Conservation (phyloP, 148 eudicot species). For the Camellia sinensis region DNA sequence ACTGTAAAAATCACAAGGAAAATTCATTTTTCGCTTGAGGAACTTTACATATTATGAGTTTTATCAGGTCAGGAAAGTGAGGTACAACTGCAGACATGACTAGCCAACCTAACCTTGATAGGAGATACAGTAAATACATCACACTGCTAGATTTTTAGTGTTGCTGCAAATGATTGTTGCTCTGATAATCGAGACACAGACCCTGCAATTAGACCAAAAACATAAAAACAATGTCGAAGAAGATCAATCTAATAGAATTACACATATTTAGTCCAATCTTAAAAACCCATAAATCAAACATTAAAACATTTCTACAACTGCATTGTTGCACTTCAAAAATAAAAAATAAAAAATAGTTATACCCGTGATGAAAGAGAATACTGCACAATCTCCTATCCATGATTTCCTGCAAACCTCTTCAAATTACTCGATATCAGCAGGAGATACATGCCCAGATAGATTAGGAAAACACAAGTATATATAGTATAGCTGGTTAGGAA, state of each 20-base stretch:
- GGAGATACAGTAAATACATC: conserved; percentile 43
- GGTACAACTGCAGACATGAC: not conserved
- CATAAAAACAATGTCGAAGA: not conserved
- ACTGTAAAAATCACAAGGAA: conserved; percentile 14
- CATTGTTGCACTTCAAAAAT: not conserved
- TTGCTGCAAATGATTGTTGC: conserved; percentile 18
- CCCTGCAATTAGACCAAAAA: conserved; percentile 24
- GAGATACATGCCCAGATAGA: conserved; percentile 28
- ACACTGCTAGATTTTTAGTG: conserved; percentile 27
- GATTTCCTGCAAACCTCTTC: conserved; percentile 32
- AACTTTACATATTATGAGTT: not conserved
- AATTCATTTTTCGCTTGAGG: not conserved
- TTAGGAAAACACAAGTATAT: not conserved
- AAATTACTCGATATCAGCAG: conserved; percentile 38
- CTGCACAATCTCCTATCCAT: conserved; percentile 42
- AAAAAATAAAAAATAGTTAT: not conserved
- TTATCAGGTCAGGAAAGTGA: not conserved
- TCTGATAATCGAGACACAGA: conserved; percentile 24
- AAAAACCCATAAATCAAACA: too few relatives aligned
- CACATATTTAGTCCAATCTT: not conserved
- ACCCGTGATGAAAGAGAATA: conserved; percentile 39
- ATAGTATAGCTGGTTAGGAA: not conserved
- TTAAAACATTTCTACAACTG: not conserved
- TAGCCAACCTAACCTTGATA: conserved; percentile 21
- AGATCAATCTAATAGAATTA: not conserved